These are phyloP conservation scores for Penicillium pulvis DNA, from an alignment of 495 filamentous ascomycete genomes.

Conservation along the genomic window DNA sequence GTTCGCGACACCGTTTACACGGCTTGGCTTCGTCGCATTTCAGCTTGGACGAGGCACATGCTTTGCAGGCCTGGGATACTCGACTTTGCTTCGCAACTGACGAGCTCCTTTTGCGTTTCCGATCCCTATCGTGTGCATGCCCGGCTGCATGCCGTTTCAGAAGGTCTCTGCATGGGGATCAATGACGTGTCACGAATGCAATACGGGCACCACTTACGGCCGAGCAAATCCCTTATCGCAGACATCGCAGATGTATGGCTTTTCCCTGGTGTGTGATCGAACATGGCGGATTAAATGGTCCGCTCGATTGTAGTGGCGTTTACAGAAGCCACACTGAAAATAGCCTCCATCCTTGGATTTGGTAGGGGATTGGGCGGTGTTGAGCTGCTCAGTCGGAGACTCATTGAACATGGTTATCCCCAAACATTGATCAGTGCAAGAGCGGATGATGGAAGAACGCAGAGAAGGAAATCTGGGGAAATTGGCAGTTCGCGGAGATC, in stretches of 20 bases:
- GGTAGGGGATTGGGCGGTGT: conserved; percentile 14
- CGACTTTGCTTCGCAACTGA: conserved; percentile 49
- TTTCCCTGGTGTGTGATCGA: conserved; percentile 58
- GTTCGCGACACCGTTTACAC: conserved; percentile 51
- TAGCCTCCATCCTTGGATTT: conserved; percentile 30
- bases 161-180: conserved; percentile 39
- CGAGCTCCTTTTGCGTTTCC: conserved; percentile 47
- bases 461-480: not conserved
- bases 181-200: not conserved
- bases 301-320: conserved; percentile 54
- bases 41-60: conserved; percentile 54
- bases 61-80: conserved; percentile 56
- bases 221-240: conserved; percentile 58
- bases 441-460: not conserved
- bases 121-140: conserved; percentile 45
- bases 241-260: conserved; percentile 50
- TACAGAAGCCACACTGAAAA: conserved; percentile 58
- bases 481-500: not conserved
- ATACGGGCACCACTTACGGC: conserved; percentile 30
- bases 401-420: conserved; percentile 22
- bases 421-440: not conserved
- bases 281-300: conserved; percentile 61
- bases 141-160: conserved; percentile 57
- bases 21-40: conserved; percentile 56
- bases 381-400: conserved; percentile 10